A percentile compares a stretch with the other conserved stretches of the same genome.
Evolutionary conservation across 2,329 filamentous ascomycete genomes (phyloP).

Genomic region (Nemania diffusa): DNA sequence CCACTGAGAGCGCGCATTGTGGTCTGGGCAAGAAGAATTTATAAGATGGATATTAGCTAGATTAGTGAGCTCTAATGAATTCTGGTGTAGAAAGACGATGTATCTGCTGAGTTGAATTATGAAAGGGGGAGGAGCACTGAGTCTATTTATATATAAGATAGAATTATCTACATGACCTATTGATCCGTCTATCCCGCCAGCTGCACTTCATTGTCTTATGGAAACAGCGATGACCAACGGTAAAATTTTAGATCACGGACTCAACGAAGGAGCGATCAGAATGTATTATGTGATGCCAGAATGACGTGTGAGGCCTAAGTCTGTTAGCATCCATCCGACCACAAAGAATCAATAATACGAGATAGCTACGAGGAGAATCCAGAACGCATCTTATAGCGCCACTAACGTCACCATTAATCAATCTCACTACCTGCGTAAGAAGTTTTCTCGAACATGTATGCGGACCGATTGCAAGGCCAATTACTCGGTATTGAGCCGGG

Average conservation of each 20-base stretch:
- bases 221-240: background rate
- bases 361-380: background rate
- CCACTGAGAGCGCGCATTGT: constrained; percentile 4
- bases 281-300: no score
- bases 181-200: background rate
- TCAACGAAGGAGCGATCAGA: background rate
- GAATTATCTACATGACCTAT: background rate
- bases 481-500: background rate
- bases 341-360: background rate
- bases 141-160: background rate
- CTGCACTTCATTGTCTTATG: background rate
- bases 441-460: background rate
- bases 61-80: background rate
- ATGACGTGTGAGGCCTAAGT: background rate
- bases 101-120: background rate
- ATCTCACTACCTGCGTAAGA: background rate
- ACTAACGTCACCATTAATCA: background rate
- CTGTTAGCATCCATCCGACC: background rate
- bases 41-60: background rate
- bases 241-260: background rate
- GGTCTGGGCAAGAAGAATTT: background rate
- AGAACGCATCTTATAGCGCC: background rate
- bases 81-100: background rate
- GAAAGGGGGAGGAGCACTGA: background rate
- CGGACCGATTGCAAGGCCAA: background rate